Evolutionary conservation across 2,329 filamentous ascomycete species (phyloP).

Genomic region (Proliferodiscus dingleyae): DNA sequence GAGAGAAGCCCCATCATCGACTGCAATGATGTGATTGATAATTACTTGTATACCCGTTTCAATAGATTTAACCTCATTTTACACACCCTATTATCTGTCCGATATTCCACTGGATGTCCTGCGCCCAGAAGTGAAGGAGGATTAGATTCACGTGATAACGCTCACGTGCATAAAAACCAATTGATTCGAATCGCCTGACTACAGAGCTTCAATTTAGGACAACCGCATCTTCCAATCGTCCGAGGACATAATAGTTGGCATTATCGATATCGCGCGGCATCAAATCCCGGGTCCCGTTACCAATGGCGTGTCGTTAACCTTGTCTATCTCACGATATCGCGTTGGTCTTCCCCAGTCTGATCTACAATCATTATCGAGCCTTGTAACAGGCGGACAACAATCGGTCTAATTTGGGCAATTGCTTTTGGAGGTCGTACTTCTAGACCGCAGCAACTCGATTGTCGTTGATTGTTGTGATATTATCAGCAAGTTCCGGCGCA

Average conservation of each 20-base stretch:
- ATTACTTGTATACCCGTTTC: too few species aligned
- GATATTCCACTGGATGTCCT: too few species aligned
- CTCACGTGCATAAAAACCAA: background rate
- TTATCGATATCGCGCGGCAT: background rate
- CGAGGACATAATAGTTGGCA: too few species aligned
- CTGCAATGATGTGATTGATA: too few species aligned
- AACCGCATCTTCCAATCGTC: conserved; percentile 9
- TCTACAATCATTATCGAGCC: background rate
- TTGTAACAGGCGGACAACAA: conserved; percentile 13
- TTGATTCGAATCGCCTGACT: conserved; percentile 52
- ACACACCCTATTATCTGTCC: too few species aligned
- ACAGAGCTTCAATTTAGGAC: too few species aligned
- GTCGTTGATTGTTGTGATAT: conserved; percentile 1
- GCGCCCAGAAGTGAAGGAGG: too few species aligned
- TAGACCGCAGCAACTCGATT: conserved; percentile 1
- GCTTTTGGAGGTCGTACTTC: conserved; percentile 1
- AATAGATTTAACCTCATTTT: too few species aligned
- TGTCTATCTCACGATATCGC: conserved; percentile 6
- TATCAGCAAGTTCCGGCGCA: conserved; percentile 22
- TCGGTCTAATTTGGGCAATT: conserved; percentile 16
- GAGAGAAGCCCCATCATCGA: too few species aligned
- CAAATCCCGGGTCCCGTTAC: conserved; percentile 1
- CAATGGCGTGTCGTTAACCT: conserved; percentile 13
- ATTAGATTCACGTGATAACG: too few species aligned
- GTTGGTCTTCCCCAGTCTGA: background rate